Base-by-base conservation (phyloP, 163 green algal genomes). In the Chloromonas sp. region DNA sequence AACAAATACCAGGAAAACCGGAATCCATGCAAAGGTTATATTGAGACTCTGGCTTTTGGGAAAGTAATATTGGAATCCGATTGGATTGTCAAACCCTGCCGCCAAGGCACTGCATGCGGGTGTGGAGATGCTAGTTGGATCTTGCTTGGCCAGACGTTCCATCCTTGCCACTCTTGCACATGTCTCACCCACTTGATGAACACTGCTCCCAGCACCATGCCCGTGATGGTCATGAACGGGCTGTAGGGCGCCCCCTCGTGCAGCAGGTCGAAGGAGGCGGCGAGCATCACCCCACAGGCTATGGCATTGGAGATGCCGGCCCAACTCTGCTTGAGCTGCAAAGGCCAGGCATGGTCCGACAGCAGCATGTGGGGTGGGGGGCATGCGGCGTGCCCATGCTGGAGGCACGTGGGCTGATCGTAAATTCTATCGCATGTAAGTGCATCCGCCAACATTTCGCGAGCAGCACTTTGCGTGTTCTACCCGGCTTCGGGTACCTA, bases 281-380 rank as follows among this genome's bases (percentile, higher is more conserved):
- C 95, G 57, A 99, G 88, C 97, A 99, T 99, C 60, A 99, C 97
- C 1, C 97, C 97, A 82, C 94, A 98, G 3, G 97, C 97, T 0
- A 98, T 84, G 2, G 96, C 96, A 82, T 98, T 98, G 71, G 95
- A 94, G 57, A 98, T 83, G 57, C 92, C 96, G 0, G 92, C 89
- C 89, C 90, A 95, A 36, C 78, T 87, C 0, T 86, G 87, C 61
- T 89, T 87, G 0, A 91, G 79, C 82, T 90, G 15, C 60, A 8
- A 76, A 76, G 11, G 66, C 66, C 66, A 76, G 66, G 8, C 36
- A 36, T 36, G 36, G 36, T 36, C 36, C 36, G 36, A 36, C 36
- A 36, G 36, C 36, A 81, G 77, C 14, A 81, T 60, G 77, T 83
- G 59, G 60, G 70, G 13, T 14, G 70, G 70, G 70, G 83, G 62